Evolutionary conservation across 257 asterid genomes (phyloP), one percentile per base, ranked within the genome.

Genomic region (Plantago ovata): DNA sequence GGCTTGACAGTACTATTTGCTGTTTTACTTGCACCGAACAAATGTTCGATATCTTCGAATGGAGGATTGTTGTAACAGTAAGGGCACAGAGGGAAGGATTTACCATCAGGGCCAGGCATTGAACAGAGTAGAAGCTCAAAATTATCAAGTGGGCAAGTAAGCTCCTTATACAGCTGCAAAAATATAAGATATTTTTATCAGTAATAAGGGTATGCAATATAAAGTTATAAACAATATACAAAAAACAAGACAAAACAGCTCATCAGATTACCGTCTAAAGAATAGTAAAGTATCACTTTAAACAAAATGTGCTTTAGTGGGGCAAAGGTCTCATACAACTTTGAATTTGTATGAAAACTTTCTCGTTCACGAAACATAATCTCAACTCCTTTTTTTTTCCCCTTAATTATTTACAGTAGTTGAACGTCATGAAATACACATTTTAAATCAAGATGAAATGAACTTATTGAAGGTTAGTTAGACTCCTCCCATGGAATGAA

Each of bases 31-130:
- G 79, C 80, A 5, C 97, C 95, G 20, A 72, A 85, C 69, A 85
- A 56, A 24, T 80, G 70, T 13, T 69, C 77, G 2, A 89, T 80
- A 62, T 85, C 92, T 77, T 86, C 97, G 56, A 86, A 89, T 13
- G 97, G 97, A 47, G 97, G 95, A 28, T 72, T 76, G 76, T 89
- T 89, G 80, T 77, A 86, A 66, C 97, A 89, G 75, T 84, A 89
- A 11, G 97, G 97, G 74, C 97, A 89, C 45, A 89, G 68, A 0
- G 95, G 85, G 72, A 86, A 89, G 60, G 94, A 80, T 75, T 86
- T 89, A 52, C 94, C 94, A 55, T 86, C 95, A 9, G 92, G 95
- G 9, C 97, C 95, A 38, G 92, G 81, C 84, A 86, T 56, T 36
- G 92, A 80, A 48, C 61, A 89, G 61, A 89, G 46, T 63, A 89